Percentiles rank a stretch among this genome's conserved stretches.
Evolutionary conservation across 2,329 filamentous ascomycete species (phyloP).

Genomic region (Phoma sp.): DNA sequence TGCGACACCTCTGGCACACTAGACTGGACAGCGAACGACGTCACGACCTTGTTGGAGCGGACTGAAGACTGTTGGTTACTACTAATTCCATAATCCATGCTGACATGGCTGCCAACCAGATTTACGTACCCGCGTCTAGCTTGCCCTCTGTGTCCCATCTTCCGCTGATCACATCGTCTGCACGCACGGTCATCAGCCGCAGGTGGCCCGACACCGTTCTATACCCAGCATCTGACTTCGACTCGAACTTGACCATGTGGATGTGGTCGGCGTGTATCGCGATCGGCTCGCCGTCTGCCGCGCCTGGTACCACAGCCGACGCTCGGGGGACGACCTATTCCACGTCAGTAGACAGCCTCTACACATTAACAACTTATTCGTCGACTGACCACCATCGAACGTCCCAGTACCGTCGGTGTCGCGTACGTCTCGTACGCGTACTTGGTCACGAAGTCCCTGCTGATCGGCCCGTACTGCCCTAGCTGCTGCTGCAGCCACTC

Average conservation of each 20-base stretch:
- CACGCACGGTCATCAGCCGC: too few relatives aligned
- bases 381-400: too few relatives aligned
- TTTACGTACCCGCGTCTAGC: too few relatives aligned
- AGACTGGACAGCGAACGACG: too few relatives aligned
- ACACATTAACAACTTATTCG: too few relatives aligned
- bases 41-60: too few relatives aligned
- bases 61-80: too few relatives aligned
- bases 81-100: too few relatives aligned
- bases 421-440: conserved; percentile 43
- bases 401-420: conserved; percentile 24
- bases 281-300: conserved; percentile 41
- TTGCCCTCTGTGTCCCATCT: too few relatives aligned
- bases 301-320: conserved; percentile 48
- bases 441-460: conserved; percentile 45
- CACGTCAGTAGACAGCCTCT: not conserved
- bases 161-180: too few relatives aligned
- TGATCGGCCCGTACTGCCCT: conserved; percentile 45
- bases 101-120: too few relatives aligned
- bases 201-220: conserved; percentile 7
- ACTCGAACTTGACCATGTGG: conserved; percentile 44
- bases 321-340: conserved; percentile 42
- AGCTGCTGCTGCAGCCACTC: conserved; percentile 48
- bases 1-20: too few relatives aligned
- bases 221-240: conserved; percentile 29
- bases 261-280: conserved; percentile 44